Evolutionary conservation across 768 basidiomycete genomes (phyloP).

Genomic region (Phanerochaete carnosa): DNA sequence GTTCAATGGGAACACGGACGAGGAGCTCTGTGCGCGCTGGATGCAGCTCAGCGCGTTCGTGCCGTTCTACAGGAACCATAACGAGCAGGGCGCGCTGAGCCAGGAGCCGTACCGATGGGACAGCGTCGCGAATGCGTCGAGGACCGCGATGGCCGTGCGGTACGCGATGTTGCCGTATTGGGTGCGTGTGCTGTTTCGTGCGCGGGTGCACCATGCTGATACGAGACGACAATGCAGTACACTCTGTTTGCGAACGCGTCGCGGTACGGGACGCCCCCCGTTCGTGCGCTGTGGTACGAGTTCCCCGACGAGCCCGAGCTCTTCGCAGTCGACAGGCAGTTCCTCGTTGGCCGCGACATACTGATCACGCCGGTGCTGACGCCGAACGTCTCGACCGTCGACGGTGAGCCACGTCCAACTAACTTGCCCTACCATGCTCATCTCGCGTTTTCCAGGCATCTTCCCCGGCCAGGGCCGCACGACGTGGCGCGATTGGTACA

Average conservation of each 20-base stretch:
- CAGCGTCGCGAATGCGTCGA: slow-evolving; percentile 70
- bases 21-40: slow-evolving; percentile 85
- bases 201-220: not conserved
- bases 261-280: slow-evolving; percentile 59
- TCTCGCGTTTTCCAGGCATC: slow-evolving; percentile 38
- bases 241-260: slow-evolving; percentile 72
- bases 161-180: slow-evolving; percentile 78
- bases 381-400: slow-evolving; percentile 65
- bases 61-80: slow-evolving; percentile 84
- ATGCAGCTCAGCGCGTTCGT: slow-evolving; percentile 80
- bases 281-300: slow-evolving; percentile 76
- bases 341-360: slow-evolving; percentile 68
- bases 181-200: slow-evolving; percentile 37
- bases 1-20: slow-evolving; percentile 68
- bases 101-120: slow-evolving; percentile 85
- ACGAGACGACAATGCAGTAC: slow-evolving; percentile 42
- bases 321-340: slow-evolving; percentile 63
- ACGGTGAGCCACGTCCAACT: slow-evolving; percentile 38
- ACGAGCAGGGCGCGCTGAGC: slow-evolving; percentile 57
- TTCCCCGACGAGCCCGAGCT: slow-evolving; percentile 70
- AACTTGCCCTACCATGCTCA: not conserved
- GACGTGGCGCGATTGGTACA: slow-evolving; percentile 75
- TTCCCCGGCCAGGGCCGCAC: slow-evolving; percentile 60
- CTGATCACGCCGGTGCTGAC: slow-evolving; percentile 74
- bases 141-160: slow-evolving; percentile 67